Evolutionary conservation across 192 early-diverging fungal species (phyloP).

Genomic region (Allomyces arbusculus): DNA sequence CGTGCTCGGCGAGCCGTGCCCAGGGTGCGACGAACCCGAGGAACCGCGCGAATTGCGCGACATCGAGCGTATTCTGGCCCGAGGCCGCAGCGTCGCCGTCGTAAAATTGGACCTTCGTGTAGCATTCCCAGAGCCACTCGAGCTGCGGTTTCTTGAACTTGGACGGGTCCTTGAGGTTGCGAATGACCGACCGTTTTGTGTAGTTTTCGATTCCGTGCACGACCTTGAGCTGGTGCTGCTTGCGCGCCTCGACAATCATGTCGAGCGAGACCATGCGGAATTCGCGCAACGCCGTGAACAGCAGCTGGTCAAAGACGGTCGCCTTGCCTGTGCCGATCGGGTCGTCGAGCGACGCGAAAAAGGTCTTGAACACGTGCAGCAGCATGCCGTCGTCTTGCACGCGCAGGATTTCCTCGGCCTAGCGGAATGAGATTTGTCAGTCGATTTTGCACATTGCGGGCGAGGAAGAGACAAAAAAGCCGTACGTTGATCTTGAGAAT

Average conservation of each 20-base stretch:
- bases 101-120: conserved; percentile 60
- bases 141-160: conserved; percentile 74
- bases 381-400: conserved; percentile 53
- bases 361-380: conserved; percentile 66
- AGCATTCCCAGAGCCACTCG: conserved; percentile 70
- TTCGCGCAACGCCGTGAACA: conserved; percentile 74
- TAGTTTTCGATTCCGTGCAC: conserved; percentile 83
- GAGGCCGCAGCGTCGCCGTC: not conserved
- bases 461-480: not conserved
- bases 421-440: not conserved
- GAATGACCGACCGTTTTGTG: conserved; percentile 71
- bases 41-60: conserved; percentile 55
- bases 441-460: not conserved
- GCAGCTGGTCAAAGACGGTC: conserved; percentile 77
- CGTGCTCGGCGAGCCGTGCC: conserved; percentile 24
- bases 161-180: conserved; percentile 50
- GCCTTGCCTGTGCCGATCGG: conserved; percentile 40
- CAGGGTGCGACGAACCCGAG: conserved; percentile 46
- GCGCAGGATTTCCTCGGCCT: conserved; percentile 35
- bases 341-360: conserved; percentile 65
- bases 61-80: conserved; percentile 28
- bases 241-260: conserved; percentile 54
- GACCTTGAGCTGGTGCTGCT: conserved; percentile 68
- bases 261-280: conserved; percentile 63
- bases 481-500: conserved; percentile 76